Percentiles rank a stretch among this genome's conserved stretches.
Evolutionary conservation across 345 rosid genomes (phyloP).

Genomic region (Salix arbutifolia): DNA sequence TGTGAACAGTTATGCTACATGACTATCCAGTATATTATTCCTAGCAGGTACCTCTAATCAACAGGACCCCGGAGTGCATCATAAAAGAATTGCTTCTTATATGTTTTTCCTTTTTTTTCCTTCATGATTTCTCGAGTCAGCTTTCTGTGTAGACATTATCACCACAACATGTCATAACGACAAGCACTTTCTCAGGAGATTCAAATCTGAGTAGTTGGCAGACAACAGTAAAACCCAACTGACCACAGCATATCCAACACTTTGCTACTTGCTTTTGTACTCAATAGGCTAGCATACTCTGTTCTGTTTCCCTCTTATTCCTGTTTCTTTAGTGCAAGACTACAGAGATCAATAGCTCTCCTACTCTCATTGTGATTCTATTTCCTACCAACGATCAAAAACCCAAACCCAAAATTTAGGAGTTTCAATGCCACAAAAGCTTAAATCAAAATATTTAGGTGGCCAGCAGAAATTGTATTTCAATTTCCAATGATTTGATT

Average conservation of each 20-base stretch:
- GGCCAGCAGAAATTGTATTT: no score
- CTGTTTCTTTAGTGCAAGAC: background rate
- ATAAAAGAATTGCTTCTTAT: background rate
- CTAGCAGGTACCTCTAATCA: background rate
- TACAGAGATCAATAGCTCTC: background rate
- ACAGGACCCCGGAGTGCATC: background rate
- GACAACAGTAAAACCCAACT: background rate
- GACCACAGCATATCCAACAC: background rate
- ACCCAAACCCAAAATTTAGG: background rate
- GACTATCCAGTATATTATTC: background rate
- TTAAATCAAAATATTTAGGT: background rate
- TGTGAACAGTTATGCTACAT: background rate
- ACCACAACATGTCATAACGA: background rate
- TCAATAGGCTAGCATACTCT: background rate
- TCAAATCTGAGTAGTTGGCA: background rate
- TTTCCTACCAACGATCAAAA: background rate
- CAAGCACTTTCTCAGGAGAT: background rate
- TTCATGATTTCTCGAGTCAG: background rate
- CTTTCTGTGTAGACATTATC: background rate
- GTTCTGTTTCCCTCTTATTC: background rate
- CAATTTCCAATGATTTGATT: background rate
- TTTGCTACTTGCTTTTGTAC: background rate
- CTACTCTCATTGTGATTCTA: background rate
- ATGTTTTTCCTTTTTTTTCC: background rate
- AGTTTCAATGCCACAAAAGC: background rate